Base-by-base conservation (phyloP, 1,284 basidiomycete species). In the Trichosporon coremiiforme region DNA sequence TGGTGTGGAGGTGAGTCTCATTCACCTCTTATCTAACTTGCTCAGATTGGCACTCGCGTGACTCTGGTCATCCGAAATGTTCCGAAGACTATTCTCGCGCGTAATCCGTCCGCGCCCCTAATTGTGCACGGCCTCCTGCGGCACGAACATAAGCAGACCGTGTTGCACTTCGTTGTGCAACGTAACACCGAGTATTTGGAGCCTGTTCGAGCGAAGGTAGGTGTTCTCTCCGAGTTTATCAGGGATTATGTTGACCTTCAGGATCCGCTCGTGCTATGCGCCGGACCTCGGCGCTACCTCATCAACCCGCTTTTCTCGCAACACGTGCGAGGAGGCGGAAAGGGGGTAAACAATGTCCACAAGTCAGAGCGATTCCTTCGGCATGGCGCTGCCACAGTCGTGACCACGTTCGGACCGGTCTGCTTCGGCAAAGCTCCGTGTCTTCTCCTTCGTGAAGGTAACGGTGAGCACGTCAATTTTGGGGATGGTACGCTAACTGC, bases 141-240 rank as follows among this genome's bases (percentile, higher is more conserved):
- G 77, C 95, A 99, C 81, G 97, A 99, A 79, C 96, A 98, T 86
- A 99, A 99, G 85, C 90, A 92, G 76, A 91, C 94, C 7, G 92
- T 96, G 12, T 85, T 97, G 55, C 94, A 99, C 83, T 97, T 99
- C 75, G 90, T 92, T 10, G 88, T 98, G 1, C 94, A 95, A 80
- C 87, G 97, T 20, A 99, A 99, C 79, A 99, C 96, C 0, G 97
- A 99, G 84, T 98, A 93, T 82, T 87, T 89, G 12, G 93, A 88
- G 36, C 90, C 92, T 8, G 91, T 99, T 17, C 88, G 91, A 72
- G 96, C 95, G 3, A 99, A 99, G 87, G 93, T 92, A 75, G 63
- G 82, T 10, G 1, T 60, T 0, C 55, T 31, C 8, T 7, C n/a
- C n/a, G n/a, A 10, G 6, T 7, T 12, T 12, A 38, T 70, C 7